Percentiles rank a stretch among this genome's conserved stretches.
These are phyloP conservation scores for Mycena metata DNA, from an alignment of 768 basidiomycete species.

Conservation along the genomic window DNA sequence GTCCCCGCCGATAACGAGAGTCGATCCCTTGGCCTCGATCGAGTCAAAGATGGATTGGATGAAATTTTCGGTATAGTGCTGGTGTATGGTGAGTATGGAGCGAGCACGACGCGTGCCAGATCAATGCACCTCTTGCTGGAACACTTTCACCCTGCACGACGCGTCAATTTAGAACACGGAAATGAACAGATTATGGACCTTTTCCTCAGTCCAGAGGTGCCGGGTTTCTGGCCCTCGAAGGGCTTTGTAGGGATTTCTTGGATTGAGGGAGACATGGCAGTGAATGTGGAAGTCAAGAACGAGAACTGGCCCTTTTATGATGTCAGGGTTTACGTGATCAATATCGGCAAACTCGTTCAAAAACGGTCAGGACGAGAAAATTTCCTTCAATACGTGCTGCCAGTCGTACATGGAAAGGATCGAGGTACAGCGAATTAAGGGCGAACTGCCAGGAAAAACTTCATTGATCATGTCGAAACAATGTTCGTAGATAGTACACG, in stretches of 20 bases:
- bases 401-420: conserved; percentile 1
- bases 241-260: conserved; percentile 86
- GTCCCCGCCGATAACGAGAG: conserved; percentile 96
- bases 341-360: background rate
- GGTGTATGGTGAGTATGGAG: conserved; percentile 32
- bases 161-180: conserved; percentile 27
- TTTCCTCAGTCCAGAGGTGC: conserved; percentile 97
- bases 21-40: conserved; percentile 82
- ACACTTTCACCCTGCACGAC: conserved; percentile 88
- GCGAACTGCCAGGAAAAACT: conserved; percentile 8
- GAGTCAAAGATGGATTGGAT: conserved; percentile 94
- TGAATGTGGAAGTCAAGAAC: background rate
- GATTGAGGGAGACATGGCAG: conserved; percentile 62
- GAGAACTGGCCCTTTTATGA: conserved; percentile 7
- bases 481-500: background rate
- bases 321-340: conserved; percentile 23
- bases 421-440: background rate
- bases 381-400: background rate
- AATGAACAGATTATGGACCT: conserved; percentile 61
- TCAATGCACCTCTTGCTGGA: conserved; percentile 89
- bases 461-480: conserved; percentile 1
- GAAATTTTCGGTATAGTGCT: conserved; percentile 99
- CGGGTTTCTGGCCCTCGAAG: conserved; percentile 95
- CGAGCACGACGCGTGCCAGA: conserved; percentile 27
- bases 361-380: background rate